Percentiles rank a stretch among this genome's conserved stretches.
Conservation (phyloP, 169 alveolate species). For the Plasmodium fragile region DNA sequence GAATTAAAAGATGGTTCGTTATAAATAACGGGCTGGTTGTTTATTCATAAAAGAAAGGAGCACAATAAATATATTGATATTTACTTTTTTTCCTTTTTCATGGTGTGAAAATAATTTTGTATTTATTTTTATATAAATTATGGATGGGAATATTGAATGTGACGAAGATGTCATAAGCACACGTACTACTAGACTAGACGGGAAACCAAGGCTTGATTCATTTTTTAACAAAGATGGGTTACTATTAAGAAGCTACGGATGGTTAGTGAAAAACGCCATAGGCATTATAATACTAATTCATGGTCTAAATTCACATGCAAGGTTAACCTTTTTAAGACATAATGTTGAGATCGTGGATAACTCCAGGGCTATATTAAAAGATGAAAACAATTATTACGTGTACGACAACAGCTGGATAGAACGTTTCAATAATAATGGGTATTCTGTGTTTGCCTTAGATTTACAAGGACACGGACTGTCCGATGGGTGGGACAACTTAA, state of each 20-base stretch:
- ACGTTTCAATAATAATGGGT: slow-evolving; percentile 77
- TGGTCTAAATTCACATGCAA: slow-evolving; percentile 80
- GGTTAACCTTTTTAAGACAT: slow-evolving; percentile 78
- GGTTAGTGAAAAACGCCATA: slow-evolving; percentile 71
- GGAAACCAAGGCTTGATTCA: slow-evolving; percentile 55
- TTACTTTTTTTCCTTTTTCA: not conserved
- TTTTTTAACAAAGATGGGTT: slow-evolving; percentile 78
- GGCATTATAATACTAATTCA: slow-evolving; percentile 78
- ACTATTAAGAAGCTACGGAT: slow-evolving; percentile 75
- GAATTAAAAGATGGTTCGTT: not conserved
- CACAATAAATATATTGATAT: not conserved
- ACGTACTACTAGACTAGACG: slow-evolving; percentile 33
- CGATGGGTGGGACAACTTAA: slow-evolving; percentile 69
- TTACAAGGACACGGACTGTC: slow-evolving; percentile 82
- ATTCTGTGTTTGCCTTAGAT: slow-evolving; percentile 79
- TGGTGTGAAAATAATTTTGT: not conserved
- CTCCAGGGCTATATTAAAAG: slow-evolving; percentile 27
- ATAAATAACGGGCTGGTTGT: not conserved
- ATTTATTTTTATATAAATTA: not conserved
- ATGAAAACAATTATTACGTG: slow-evolving; percentile 46
- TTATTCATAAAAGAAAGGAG: not conserved
- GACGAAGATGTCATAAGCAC: not conserved
- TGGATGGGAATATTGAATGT: not conserved
- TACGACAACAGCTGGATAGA: slow-evolving; percentile 80
- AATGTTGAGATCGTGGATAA: slow-evolving; percentile 76